A percentile compares a stretch with the other conserved stretches of the same genome.
Evolutionary conservation across 441 rosid genomes (phyloP).

Genomic region (Adansonia grandidieri): DNA sequence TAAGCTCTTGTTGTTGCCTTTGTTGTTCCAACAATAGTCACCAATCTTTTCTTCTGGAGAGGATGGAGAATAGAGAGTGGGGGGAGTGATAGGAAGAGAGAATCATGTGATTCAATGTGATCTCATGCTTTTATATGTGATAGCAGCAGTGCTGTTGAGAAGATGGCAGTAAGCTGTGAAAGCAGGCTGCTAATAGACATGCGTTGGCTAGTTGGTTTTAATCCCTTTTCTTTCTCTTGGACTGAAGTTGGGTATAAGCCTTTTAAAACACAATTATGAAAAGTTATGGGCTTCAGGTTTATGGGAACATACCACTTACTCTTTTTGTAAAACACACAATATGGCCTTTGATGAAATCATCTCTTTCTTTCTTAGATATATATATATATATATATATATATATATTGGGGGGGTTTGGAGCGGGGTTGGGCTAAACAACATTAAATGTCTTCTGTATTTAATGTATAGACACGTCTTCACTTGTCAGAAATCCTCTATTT

Average conservation of each 20-base stretch:
- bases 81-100: not conserved
- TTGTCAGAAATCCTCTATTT: conserved; percentile 11
- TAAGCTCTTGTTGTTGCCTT: not conserved
- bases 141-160: not conserved
- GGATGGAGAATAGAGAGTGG: not conserved
- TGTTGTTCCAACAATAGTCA: not conserved
- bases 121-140: not conserved
- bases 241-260: not conserved
- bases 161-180: conserved; percentile 9
- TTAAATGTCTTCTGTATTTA: not conserved
- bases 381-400: not conserved
- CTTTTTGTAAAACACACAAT: not conserved
- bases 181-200: not conserved
- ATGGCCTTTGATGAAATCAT: not conserved
- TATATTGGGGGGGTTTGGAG: not conserved
- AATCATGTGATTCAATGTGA: conserved; percentile 3
- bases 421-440: not conserved
- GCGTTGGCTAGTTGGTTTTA: conserved; percentile 5
- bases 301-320: not conserved
- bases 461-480: not conserved
- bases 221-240: not conserved
- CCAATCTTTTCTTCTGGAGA: not conserved
- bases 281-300: conserved; percentile 1
- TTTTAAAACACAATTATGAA: not conserved
- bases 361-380: not conserved